Conservation (phyloP, 768 basidiomycete species). For the Pulveroboletus sp. region DNA sequence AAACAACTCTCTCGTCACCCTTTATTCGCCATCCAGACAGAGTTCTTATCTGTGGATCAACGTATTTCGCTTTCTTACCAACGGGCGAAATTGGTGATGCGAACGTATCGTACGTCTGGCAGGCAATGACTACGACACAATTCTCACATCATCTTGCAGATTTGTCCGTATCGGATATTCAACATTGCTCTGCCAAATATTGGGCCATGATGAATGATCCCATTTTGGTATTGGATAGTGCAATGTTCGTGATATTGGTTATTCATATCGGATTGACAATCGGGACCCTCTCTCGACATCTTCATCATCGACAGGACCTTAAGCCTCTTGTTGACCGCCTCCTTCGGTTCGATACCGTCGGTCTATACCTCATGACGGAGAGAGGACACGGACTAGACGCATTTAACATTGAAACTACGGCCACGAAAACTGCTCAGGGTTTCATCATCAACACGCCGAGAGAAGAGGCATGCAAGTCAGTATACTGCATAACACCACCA, state of each 20-base stretch:
- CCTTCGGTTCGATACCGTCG: constrained; percentile 52
- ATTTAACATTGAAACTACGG: constrained; percentile 61
- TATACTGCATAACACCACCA: too few species aligned
- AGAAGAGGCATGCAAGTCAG: constrained; percentile 47
- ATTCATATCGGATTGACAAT: constrained; percentile 51
- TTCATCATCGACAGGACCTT: too few species aligned
- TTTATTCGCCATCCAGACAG: constrained; percentile 43
- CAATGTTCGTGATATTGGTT: constrained; percentile 52
- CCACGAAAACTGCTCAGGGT: constrained; percentile 46
- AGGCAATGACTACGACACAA: background rate
- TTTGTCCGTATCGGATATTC: constrained; percentile 45
- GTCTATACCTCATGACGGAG: constrained; percentile 53
- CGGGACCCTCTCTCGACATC: constrained; percentile 52
- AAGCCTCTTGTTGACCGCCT: constrained; percentile 21
- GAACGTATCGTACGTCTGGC: constrained; percentile 42
- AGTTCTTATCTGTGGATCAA: constrained; percentile 45
- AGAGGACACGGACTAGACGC: constrained; percentile 59
- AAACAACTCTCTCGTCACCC: constrained; percentile 32
- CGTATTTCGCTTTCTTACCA: constrained; percentile 49
- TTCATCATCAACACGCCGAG: constrained; percentile 55
- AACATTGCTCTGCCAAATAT: constrained; percentile 46
- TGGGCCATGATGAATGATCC: constrained; percentile 57
- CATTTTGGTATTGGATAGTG: constrained; percentile 47
- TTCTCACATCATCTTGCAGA: background rate
- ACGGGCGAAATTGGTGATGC: constrained; percentile 47